phyloP scores from a whole-genome alignment of 768 basidiomycete species.

The Agrocybe chaxingu region DNA sequence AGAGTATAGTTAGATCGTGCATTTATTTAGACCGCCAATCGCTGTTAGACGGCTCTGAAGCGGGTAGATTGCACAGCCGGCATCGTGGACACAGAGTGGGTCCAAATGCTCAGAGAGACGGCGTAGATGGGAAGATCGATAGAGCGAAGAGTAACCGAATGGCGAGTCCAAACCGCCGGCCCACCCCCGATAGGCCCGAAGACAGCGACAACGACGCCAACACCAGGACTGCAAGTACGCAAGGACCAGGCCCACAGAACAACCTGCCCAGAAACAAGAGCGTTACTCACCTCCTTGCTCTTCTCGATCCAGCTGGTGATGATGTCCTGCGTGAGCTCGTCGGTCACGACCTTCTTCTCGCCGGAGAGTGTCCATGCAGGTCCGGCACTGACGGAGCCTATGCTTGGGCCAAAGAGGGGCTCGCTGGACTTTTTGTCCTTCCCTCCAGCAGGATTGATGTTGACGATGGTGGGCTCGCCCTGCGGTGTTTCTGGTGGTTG shows the following conservation, averaged over 20 bases:
- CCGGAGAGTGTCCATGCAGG: constrained; percentile 67
- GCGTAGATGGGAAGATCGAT: too few relatives aligned
- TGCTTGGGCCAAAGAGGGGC: constrained; percentile 88
- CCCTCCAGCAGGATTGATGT: constrained; percentile 1
- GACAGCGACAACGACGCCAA: constrained; percentile 3
- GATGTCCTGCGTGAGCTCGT: constrained; percentile 78
- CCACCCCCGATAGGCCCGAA: not conserved
- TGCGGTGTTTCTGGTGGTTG: constrained; percentile 22
- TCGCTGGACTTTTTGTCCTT: constrained; percentile 68
- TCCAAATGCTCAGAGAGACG: too few relatives aligned
- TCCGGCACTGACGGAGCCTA: constrained; percentile 68
- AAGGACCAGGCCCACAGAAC: not conserved
- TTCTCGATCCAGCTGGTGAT: constrained; percentile 84
- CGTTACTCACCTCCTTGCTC: constrained; percentile 70
- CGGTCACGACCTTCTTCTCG: constrained; percentile 62
- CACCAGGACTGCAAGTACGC: not conserved
- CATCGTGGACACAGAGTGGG: too few relatives aligned
- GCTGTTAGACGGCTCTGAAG: too few relatives aligned
- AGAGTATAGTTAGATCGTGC: not conserved
- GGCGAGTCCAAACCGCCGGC: too few relatives aligned
- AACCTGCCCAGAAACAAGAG: constrained; percentile 3
- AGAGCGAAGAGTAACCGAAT: too few relatives aligned
- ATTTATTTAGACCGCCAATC: too few relatives aligned
- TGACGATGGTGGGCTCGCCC: constrained; percentile 7
- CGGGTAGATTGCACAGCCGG: too few relatives aligned